phyloP scores from a whole-genome alignment of 257 asterid genomes.

The Ophiorrhiza pumila region DNA sequence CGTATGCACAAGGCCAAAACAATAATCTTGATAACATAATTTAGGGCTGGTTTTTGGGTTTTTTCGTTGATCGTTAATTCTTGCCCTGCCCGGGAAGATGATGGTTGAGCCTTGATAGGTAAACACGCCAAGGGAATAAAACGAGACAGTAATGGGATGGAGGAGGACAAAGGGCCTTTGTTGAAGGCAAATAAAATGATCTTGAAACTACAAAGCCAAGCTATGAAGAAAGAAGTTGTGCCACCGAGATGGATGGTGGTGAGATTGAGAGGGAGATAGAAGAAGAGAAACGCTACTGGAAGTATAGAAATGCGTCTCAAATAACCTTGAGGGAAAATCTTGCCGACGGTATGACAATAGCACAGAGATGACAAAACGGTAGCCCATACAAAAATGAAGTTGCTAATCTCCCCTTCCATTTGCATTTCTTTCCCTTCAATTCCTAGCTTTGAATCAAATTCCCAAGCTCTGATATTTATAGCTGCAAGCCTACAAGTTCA shows the following conservation, averaged over 20 bases:
- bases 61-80: background rate
- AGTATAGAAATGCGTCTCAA: conserved; percentile 32
- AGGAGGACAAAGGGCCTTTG: conserved; percentile 42
- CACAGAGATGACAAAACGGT: conserved; percentile 33
- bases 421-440: no score
- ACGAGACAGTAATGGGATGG: conserved; percentile 24
- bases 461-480: background rate
- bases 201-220: conserved; percentile 55
- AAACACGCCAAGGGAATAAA: conserved; percentile 53
- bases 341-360: conserved; percentile 36
- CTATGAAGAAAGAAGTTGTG: conserved; percentile 47
- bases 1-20: conserved; percentile 21
- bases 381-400: conserved; percentile 42
- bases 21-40: conserved; percentile 21
- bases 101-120: conserved; percentile 36
- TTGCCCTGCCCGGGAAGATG: background rate
- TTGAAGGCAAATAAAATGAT: conserved; percentile 45
- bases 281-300: conserved; percentile 39
- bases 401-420: conserved; percentile 54
- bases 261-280: conserved; percentile 47
- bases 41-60: conserved; percentile 15
- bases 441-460: no score
- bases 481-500: no score
- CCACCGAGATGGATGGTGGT: conserved; percentile 47
- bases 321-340: conserved; percentile 26